A percentile compares a stretch with the other conserved stretches of the same genome.
Evolutionary conservation across 2,329 filamentous ascomycete species (phyloP).

Genomic region (Calycina marina): DNA sequence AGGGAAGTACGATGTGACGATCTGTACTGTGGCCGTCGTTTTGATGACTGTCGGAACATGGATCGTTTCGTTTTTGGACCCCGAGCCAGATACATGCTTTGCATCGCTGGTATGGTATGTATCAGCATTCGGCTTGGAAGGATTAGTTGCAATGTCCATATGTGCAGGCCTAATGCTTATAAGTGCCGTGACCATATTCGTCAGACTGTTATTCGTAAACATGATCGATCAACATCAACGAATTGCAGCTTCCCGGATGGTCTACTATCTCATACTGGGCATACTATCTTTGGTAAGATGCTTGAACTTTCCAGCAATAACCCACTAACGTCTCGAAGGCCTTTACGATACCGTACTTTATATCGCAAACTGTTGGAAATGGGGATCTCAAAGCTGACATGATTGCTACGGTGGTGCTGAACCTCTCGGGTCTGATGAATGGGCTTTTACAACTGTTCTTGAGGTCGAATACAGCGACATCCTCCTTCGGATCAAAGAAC

Average conservation of each 20-base stretch:
- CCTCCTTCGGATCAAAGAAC: conserved; percentile 33
- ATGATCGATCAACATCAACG: conserved; percentile 44
- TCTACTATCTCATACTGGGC: conserved; percentile 45
- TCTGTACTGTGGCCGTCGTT: conserved; percentile 38
- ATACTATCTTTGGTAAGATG: conserved; percentile 41
- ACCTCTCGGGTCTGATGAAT: conserved; percentile 49
- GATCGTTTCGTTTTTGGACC: conserved; percentile 39
- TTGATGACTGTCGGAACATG: conserved; percentile 40
- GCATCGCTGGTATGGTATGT: conserved; percentile 56
- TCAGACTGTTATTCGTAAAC: conserved; percentile 38
- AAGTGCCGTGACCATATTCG: conserved; percentile 38
- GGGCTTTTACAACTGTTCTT: conserved; percentile 53
- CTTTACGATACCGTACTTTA: conserved; percentile 50
- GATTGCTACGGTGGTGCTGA: conserved; percentile 50
- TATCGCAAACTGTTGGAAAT: conserved; percentile 33
- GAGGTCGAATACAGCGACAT: conserved; percentile 43
- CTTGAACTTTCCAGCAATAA: conserved; percentile 6
- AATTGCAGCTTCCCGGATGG: conserved; percentile 51
- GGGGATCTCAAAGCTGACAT: conserved; percentile 38
- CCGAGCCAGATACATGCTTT: conserved; percentile 46
- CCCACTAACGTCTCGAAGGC: conserved; percentile 28
- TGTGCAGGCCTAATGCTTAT: conserved; percentile 36
- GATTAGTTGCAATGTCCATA: conserved; percentile 37
- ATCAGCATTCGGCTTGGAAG: conserved; percentile 41
- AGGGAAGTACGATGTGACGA: conserved; percentile 42